Conservation (phyloP, 208 protist genomes). For the Acanthamoeba lenticulata region DNA sequence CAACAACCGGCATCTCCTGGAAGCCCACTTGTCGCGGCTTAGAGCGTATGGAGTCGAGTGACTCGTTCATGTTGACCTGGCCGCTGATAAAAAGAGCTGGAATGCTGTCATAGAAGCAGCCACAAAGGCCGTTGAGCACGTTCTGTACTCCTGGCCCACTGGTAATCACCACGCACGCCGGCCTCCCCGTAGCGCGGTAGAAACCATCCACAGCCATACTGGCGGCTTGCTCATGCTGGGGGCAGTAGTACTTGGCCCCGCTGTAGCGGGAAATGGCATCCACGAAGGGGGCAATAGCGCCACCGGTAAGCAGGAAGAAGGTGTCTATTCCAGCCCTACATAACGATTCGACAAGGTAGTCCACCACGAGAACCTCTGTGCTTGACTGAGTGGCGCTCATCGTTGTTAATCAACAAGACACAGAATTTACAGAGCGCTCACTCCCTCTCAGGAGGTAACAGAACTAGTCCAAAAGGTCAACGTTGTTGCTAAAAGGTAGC, state of each 20-base stretch:
- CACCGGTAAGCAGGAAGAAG: neutral
- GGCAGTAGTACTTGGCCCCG: neutral
- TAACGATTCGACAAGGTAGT: neutral
- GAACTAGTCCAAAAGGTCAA: too few species aligned
- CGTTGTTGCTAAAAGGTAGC: too few species aligned
- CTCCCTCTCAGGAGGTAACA: too few species aligned
- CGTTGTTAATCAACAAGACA: too few species aligned
- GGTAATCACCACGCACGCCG: neutral
- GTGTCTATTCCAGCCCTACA: neutral
- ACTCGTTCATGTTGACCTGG: neutral
- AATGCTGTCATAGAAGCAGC: neutral
- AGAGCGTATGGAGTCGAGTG: neutral
- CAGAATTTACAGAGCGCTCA: too few species aligned
- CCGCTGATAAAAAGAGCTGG: neutral
- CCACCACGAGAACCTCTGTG: neutral
- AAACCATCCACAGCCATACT: neutral
- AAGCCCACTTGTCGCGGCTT: neutral
- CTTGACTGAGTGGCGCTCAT: neutral
- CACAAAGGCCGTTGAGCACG: neutral
- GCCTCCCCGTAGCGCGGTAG: neutral
- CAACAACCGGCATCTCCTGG: neutral
- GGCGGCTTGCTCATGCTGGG: neutral
- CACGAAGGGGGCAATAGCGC: slow-evolving; percentile 8
- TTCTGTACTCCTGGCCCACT: neutral
- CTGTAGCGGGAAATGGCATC: neutral